Base-by-base conservation (phyloP, 176 grass and related monocot species). In the Triticum timopheevii region DNA sequence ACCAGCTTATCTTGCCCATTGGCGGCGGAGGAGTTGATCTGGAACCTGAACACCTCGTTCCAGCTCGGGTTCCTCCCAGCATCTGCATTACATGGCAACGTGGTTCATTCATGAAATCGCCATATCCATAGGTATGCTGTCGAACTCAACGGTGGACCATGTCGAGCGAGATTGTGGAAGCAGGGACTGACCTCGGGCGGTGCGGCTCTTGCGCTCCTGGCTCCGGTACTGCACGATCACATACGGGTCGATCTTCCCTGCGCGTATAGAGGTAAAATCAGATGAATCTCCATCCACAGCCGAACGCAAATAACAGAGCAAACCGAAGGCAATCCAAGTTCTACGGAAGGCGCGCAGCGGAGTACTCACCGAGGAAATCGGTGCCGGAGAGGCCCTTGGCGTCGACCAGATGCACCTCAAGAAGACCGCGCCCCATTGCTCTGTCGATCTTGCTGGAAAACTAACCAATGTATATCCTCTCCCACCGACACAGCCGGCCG, bases 161-260 rank as follows among this genome's bases (percentile, higher is more conserved):
- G 38, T 39, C 38, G 38, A 39, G 38, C 7, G 38, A 0, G 49
- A 52, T 54, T 42, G 54, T 47, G 10, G 25, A 39, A 77, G 3
- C 1, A 40, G 30, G 47, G 1, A 75, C 61, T 36, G 45, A 97
- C 95, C 89, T 71, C 83, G 84, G 49, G 93, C 89, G 71, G 90
- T 34, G 88, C 83, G 84, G 90, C 93, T 98, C 90, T 95, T 95
- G 50, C 78, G 88, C 82, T 98, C 93, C 80, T 98, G 93, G 83
- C 86, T 93, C 78, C 91, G 87, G 73, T 98, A 95, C 82, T 94
- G 81, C 24, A 98, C 42, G 20, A 89, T 3, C 78, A 92, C 93
- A 52, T 98, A 98, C n/a, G 96, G 93, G 88, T 98, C 96, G 2
- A 95, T 25, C 84, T 92, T 92, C 13, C 92, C 96, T 98, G 42